Percentiles rank a stretch among this genome's conserved stretches.
phyloP scores from a whole-genome alignment of 495 filamentous ascomycete genomes.

The Bacidia rubella region DNA sequence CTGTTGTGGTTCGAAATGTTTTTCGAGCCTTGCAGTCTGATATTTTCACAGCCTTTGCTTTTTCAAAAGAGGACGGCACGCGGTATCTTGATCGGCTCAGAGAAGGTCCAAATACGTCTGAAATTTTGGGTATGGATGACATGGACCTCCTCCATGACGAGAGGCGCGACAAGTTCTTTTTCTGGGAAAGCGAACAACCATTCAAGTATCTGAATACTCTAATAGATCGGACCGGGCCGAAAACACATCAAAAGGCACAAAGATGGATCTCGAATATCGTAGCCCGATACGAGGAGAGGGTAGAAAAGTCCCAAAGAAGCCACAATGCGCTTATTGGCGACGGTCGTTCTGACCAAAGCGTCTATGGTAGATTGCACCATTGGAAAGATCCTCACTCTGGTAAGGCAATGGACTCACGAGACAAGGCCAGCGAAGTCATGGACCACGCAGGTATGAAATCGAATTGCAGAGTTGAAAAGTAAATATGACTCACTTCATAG shows the following conservation, averaged over 20 bases:
- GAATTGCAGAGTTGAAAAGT: neutral
- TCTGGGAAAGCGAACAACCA: slow-evolving; percentile 11
- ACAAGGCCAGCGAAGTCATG: slow-evolving; percentile 14
- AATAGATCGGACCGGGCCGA: neutral
- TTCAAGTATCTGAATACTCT: slow-evolving; percentile 6
- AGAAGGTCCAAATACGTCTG: slow-evolving; percentile 8
- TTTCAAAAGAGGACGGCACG: slow-evolving; percentile 10
- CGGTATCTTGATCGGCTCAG: slow-evolving; percentile 2
- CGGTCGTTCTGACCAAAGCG: neutral
- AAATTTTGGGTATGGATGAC: slow-evolving; percentile 7
- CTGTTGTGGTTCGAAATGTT: slow-evolving; percentile 10
- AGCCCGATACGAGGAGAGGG: slow-evolving; percentile 3
- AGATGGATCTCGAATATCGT: slow-evolving; percentile 6
- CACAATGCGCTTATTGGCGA: neutral
- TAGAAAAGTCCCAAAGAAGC: neutral
- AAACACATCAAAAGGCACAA: slow-evolving; percentile 3
- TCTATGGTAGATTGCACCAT: slow-evolving; percentile 4
- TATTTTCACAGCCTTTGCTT: slow-evolving; percentile 15
- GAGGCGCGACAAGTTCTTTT: slow-evolving; percentile 12
- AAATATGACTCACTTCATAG: neutral
- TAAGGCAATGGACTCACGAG: neutral
- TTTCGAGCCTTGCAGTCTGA: slow-evolving; percentile 9
- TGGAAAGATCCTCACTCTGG: slow-evolving; percentile 3
- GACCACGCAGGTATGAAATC: slow-evolving; percentile 9
- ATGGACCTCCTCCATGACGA: slow-evolving; percentile 14